Evolutionary conservation across 2,329 filamentous ascomycete species (phyloP).

Genomic region (Zalaria obscura): DNA sequence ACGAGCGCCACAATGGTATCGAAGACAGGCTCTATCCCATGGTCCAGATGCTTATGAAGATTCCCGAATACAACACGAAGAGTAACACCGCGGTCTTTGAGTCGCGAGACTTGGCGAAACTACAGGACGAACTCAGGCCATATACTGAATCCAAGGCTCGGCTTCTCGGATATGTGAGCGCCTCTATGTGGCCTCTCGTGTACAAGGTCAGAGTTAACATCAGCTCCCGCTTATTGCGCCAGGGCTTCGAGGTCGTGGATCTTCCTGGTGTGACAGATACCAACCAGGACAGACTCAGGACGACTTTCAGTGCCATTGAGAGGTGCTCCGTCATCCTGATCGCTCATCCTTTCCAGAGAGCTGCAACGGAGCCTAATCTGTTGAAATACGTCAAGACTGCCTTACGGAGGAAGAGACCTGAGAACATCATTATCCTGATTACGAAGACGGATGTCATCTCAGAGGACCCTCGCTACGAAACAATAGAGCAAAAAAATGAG

Average conservation of each 20-base stretch:
- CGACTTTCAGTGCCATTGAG: neutral
- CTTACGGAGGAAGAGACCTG: neutral
- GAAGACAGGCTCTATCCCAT: too few species aligned
- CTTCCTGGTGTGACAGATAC: constrained; percentile 4
- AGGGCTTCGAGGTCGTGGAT: constrained; percentile 2
- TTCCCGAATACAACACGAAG: neutral
- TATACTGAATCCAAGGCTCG: neutral
- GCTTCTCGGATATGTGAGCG: neutral
- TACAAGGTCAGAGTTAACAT: neutral
- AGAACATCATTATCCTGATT: constrained; percentile 1
- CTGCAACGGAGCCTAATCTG: neutral
- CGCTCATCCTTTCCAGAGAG: neutral
- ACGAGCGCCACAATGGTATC: too few species aligned
- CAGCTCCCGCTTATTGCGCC: neutral
- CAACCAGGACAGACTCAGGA: neutral
- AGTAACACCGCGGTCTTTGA: neutral
- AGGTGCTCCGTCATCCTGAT: neutral
- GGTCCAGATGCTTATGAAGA: neutral
- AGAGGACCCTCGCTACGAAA: neutral
- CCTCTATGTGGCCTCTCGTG: neutral
- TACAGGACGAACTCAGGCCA: neutral
- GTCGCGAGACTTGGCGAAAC: neutral
- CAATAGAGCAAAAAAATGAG: neutral
- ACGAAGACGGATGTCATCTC: neutral
- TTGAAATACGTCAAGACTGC: neutral